Base-by-base conservation (phyloP, 805 yeast genomes). In the Saccharomyces eubayanus region DNA sequence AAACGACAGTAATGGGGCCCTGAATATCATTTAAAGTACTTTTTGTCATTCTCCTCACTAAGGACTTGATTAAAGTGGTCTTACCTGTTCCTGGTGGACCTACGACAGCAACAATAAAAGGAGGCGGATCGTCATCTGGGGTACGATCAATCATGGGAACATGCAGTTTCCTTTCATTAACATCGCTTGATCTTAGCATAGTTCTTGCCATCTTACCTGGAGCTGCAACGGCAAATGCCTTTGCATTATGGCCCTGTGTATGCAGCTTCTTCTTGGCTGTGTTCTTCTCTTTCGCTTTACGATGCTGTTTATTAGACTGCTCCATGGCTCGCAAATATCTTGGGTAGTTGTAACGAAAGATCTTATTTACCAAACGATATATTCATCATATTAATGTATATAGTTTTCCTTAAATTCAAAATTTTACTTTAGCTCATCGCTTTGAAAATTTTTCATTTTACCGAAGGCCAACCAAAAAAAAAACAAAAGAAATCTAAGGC, bases 81-180 rank as follows among this genome's bases (percentile, higher is more conserved):
- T 94, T 94, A 59, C 99, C 99, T 0, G 98, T 94, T 14, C 99
- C 99, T 9, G 96, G 96, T 11, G 99, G 99, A 0, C 99, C 99
- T 11, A 94, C 97, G 6, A 94, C 96, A 0, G 97, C 97, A 27
- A 94, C 89, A 53, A 94, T 84, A 24, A 94, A 85, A 46, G 99
- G 99, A 21, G 97, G 97, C 3, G 98, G 97, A 61, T 89, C 95
- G 65, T 92, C 97, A 54, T 92, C 98, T 0, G 98, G 97, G 0
- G 97, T 90, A 61, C 98, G 78, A 68, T 94, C 96, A 50, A 94
- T 86, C 97, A 94, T 91, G 14, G 99, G 98, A 21, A 91, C 97
- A 75, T 94, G 98, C 66, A 87, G 79, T 65, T 84, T 87, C 65
- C 80, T 84, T 69, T 94, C 98, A 57, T 83, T 74, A 29, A 78